Conservation (phyloP, 345 rosid species). For the Draba incana region DNA sequence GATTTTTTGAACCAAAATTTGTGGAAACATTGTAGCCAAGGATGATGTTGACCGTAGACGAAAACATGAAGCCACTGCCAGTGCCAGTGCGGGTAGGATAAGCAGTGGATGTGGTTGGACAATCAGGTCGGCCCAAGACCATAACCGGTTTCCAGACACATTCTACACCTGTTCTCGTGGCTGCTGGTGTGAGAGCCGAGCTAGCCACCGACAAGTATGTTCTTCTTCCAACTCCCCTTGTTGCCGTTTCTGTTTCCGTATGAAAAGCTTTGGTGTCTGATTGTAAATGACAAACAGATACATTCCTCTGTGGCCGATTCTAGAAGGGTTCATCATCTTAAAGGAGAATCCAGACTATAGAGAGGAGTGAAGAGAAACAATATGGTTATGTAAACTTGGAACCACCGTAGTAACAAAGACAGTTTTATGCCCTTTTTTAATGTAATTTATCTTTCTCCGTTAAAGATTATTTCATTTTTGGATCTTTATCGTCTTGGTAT, state of each 20-base stretch:
- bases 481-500: too few relatives aligned
- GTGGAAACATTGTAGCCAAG: constrained; percentile 76
- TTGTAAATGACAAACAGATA: constrained; percentile 54
- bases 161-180: constrained; percentile 89
- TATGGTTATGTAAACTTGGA: not conserved
- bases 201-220: constrained; percentile 90
- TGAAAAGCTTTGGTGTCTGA: constrained; percentile 3
- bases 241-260: not conserved
- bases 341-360: constrained; percentile 79
- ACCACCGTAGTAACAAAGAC: too few relatives aligned
- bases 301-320: constrained; percentile 83
- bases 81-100: constrained; percentile 95
- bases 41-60: constrained; percentile 91
- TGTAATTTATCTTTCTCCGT: too few relatives aligned
- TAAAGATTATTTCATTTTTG: too few relatives aligned
- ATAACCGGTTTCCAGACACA: constrained; percentile 98
- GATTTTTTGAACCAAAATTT: not conserved
- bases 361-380: constrained; percentile 51
- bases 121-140: constrained; percentile 95
- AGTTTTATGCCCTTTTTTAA: too few relatives aligned
- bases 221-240: not conserved
- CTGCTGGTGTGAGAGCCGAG: constrained; percentile 95
- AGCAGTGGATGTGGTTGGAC: constrained; percentile 97
- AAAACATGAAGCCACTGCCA: constrained; percentile 77
- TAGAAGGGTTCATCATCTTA: constrained; percentile 90